Evolutionary conservation across 306 rosid genomes (phyloP).

Genomic region (Potentilla sterilis): DNA sequence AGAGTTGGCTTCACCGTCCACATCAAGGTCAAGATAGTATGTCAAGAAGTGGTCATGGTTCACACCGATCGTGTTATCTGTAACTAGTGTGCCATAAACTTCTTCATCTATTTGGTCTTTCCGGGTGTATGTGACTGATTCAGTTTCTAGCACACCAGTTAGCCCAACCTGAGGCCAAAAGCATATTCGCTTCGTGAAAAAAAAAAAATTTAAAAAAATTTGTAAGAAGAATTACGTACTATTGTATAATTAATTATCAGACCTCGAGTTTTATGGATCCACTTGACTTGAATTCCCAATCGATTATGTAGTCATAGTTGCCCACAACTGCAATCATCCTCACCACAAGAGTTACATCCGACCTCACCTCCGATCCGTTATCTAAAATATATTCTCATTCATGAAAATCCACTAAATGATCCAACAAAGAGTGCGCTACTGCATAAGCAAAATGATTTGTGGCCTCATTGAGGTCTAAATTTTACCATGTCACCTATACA

Average conservation of each 20-base stretch:
- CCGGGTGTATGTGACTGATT: background rate
- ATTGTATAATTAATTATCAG: background rate
- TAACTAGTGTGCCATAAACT: conserved; percentile 6
- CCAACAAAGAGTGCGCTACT: no score
- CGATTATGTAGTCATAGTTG: conserved; percentile 55
- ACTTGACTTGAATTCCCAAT: conserved; percentile 59
- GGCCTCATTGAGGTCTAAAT: no score
- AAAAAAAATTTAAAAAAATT: no score
- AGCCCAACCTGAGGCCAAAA: background rate
- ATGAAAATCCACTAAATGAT: background rate
- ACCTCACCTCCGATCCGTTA: conserved; percentile 28
- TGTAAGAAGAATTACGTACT: background rate
- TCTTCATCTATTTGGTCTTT: conserved; percentile 11
- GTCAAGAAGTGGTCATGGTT: conserved; percentile 20
- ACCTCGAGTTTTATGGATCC: conserved; percentile 60
- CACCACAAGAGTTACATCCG: conserved; percentile 53
- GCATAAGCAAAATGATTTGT: no score
- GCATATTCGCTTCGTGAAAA: background rate
- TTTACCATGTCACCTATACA: no score
- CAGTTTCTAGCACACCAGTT: conserved; percentile 3
- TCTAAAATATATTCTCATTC: conserved; percentile 25
- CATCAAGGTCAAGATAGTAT: conserved; percentile 17
- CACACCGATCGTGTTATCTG: conserved; percentile 6
- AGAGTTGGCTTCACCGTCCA: conserved; percentile 11
- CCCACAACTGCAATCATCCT: conserved; percentile 46